Evolutionary conservation across 2,329 filamentous ascomycete genomes (phyloP).

Genomic region (Cladosporium sp.): DNA sequence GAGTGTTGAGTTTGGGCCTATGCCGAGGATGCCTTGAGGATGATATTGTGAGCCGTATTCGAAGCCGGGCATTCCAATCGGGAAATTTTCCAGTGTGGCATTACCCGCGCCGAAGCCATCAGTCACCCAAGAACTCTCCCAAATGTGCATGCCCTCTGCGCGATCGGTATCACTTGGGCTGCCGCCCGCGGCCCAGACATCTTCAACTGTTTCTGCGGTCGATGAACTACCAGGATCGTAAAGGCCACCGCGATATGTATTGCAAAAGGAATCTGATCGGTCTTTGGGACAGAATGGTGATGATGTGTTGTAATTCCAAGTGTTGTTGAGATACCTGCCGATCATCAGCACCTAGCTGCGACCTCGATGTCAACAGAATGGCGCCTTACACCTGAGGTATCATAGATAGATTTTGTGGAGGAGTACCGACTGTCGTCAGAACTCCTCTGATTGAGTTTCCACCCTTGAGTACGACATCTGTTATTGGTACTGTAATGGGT

Average conservation of each 20-base stretch:
- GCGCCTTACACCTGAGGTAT: not conserved
- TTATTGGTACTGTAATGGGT: conserved; percentile 11
- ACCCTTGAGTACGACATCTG: conserved; percentile 4
- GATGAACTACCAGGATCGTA: conserved; percentile 16
- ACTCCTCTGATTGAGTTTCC: conserved; percentile 7
- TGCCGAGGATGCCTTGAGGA: conserved; percentile 18
- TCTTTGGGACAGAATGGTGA: conserved; percentile 14
- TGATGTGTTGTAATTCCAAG: conserved; percentile 19
- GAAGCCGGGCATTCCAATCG: conserved; percentile 17
- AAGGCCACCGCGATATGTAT: conserved; percentile 16
- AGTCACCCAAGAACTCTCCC: conserved; percentile 14
- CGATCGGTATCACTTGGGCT: conserved; percentile 16
- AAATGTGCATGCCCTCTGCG: conserved; percentile 12
- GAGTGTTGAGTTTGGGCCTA: conserved; percentile 28
- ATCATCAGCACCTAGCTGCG: not conserved
- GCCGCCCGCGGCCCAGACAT: conserved; percentile 10
- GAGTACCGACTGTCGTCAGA: conserved; percentile 3
- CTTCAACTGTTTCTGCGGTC: not conserved
- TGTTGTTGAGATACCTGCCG: conserved; percentile 15
- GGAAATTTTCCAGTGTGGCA: conserved; percentile 7
- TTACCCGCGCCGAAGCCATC: conserved; percentile 13
- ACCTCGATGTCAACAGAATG: not conserved
- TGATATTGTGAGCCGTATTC: conserved; percentile 10
- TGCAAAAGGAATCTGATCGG: conserved; percentile 7
- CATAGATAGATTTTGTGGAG: conserved; percentile 6